Conservation (phyloP, 2,329 filamentous ascomycete species). For the Paracamarosporium sp. region DNA sequence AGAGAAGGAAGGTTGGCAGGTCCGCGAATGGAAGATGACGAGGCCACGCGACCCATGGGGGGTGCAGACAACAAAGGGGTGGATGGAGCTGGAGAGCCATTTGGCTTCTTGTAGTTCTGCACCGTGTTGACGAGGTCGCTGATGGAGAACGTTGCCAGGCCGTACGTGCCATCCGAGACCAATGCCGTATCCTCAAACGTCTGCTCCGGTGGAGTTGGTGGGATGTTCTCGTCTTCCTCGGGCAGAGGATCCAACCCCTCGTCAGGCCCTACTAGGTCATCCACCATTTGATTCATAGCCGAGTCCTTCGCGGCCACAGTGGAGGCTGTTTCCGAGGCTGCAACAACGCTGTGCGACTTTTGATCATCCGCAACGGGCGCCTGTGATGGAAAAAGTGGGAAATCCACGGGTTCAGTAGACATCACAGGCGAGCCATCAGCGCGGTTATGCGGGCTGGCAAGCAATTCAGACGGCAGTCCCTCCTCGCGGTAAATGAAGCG, state of each 20-base stretch:
- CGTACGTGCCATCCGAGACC: conserved; percentile 39
- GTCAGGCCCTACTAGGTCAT: conserved; percentile 58
- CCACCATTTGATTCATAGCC: conserved; percentile 65
- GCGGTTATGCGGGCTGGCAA: conserved; percentile 51
- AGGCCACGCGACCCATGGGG: conserved; percentile 42
- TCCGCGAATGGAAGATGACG: conserved; percentile 44
- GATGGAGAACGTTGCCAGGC: conserved; percentile 36
- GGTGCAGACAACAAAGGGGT: conserved; percentile 34
- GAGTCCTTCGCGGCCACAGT: conserved; percentile 51
- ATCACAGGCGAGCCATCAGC: conserved; percentile 50
- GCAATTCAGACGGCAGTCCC: conserved; percentile 57
- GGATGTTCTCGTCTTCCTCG: conserved; percentile 53
- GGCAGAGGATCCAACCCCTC: conserved; percentile 48
- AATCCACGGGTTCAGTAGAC: conserved; percentile 46
- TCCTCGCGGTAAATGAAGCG: conserved; percentile 63
- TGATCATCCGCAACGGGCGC: conserved; percentile 42
- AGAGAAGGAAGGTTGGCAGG: conserved; percentile 44
- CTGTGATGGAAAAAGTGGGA: conserved; percentile 37
- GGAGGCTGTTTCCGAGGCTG: conserved; percentile 57
- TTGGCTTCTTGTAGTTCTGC: conserved; percentile 40
- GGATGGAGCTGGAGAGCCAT: conserved; percentile 33
- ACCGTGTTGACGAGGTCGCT: conserved; percentile 47
- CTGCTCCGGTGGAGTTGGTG: conserved; percentile 55
- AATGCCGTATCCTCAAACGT: conserved; percentile 50
- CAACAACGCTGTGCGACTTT: conserved; percentile 40